Conservation (phyloP, 1,284 basidiomycete genomes). For the Sphagnurus paluster region DNA sequence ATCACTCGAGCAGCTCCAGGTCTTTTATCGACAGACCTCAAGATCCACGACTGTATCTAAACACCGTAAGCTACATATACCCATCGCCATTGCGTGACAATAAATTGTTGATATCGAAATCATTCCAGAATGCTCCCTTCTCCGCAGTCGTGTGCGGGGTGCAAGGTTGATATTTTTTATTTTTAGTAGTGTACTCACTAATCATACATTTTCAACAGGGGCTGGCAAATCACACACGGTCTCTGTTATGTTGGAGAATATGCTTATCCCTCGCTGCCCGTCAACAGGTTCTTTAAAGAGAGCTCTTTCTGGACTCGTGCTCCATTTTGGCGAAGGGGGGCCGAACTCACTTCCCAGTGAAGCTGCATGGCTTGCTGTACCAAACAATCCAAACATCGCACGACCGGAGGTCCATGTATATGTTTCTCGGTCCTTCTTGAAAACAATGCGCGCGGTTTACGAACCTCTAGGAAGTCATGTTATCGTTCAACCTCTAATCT, state of each 20-base stretch:
- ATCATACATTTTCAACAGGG: constrained; percentile 35
- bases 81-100: no score
- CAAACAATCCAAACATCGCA: constrained; percentile 34
- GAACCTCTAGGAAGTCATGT: constrained; percentile 48
- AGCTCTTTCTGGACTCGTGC: constrained; percentile 60
- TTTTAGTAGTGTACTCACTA: not conserved
- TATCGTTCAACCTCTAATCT: constrained; percentile 53
- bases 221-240: constrained; percentile 74
- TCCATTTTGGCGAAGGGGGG: constrained; percentile 71
- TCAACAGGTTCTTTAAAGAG: constrained; percentile 51
- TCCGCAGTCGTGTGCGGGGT: constrained; percentile 62
- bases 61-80: constrained; percentile 57
- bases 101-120: not conserved
- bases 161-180: constrained; percentile 36
- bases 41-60: constrained; percentile 57
- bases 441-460: constrained; percentile 60
- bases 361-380: constrained; percentile 60
- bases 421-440: constrained; percentile 62
- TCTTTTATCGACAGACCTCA: constrained; percentile 27
- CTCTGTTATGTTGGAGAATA: constrained; percentile 62
- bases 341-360: constrained; percentile 56
- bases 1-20: constrained; percentile 30
- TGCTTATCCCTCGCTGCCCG: constrained; percentile 54
- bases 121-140: constrained; percentile 54
- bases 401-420: constrained; percentile 56